A percentile compares a stretch with the other conserved stretches of the same genome.
Evolutionary conservation across 1,284 basidiomycete genomes (phyloP).

Genomic region (Pholiota adiposa): DNA sequence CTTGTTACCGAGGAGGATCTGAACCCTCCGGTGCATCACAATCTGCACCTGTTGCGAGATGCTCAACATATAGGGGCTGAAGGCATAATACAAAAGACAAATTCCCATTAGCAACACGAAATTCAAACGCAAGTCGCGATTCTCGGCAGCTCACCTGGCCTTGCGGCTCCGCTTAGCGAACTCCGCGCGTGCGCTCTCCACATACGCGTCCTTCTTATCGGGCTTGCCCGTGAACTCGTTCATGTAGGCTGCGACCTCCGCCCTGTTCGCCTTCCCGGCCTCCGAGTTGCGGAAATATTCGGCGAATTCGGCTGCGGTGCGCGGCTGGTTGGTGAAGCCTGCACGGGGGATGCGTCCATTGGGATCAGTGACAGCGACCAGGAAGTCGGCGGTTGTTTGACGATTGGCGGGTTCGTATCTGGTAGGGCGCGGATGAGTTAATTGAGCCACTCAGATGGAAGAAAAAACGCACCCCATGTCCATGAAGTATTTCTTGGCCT

Average conservation of each 20-base stretch:
- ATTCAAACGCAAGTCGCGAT: not conserved
- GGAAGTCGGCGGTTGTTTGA: slow-evolving; percentile 42
- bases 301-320: slow-evolving; percentile 66
- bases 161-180: slow-evolving; percentile 46
- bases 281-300: slow-evolving; percentile 49
- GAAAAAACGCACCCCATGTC: slow-evolving; percentile 57
- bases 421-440: not conserved
- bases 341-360: slow-evolving; percentile 50
- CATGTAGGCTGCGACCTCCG: slow-evolving; percentile 50
- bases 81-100: not conserved
- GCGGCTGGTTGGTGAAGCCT: slow-evolving; percentile 55
- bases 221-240: slow-evolving; percentile 42
- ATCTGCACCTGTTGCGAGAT: slow-evolving; percentile 67
- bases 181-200: slow-evolving; percentile 53
- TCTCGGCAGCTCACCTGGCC: slow-evolving; percentile 23
- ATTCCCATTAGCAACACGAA: not conserved
- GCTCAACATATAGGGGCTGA: slow-evolving; percentile 52
- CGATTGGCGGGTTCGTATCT: slow-evolving; percentile 42
- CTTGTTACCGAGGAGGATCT: slow-evolving; percentile 66
- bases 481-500: slow-evolving; percentile 71
- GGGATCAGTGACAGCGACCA: slow-evolving; percentile 42
- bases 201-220: slow-evolving; percentile 45
- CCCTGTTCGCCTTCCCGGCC: slow-evolving; percentile 41
- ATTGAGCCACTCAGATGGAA: not conserved
- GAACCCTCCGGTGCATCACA: slow-evolving; percentile 67